Base-by-base conservation (phyloP, 345 rosid genomes). In the Anastatica hierochuntica region DNA sequence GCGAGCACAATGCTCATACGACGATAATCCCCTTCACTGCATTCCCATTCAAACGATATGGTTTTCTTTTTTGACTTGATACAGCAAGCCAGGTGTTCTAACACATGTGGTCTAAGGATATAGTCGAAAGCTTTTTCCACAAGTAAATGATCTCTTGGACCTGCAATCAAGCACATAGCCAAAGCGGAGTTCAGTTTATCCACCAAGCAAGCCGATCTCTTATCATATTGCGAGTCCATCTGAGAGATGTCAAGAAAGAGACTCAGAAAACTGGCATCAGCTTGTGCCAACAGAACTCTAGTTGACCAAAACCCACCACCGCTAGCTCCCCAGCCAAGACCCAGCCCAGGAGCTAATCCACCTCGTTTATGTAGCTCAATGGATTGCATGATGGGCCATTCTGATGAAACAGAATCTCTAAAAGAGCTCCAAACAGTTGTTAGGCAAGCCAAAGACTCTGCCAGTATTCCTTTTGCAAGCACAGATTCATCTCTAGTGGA, bases 221-320 rank as follows among this genome's bases (percentile, higher is more conserved):
- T 73, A 52, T 58, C 70, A 10, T 53, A 36, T 30, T 62, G 60
- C 16, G 53, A 33, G 14, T 67, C 61, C 36, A 33, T 37, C 30
- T 60, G 79, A 52, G 82, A 54, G 52, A 74, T 69, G 21, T 72
- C 76, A 41, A 84, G 79, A 75, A 82, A 71, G 56, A 64, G 61
- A 58, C 73, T 67, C 27, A 81, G 62, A 48, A 90, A 69, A 30
- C 44, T 26, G 5, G 85, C 79, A 54, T 87, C 98, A 47, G 70
- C 78, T 72, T 90, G 95, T 31, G 80, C 79, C 70, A 80, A 70
- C 50, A 87, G 65, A 74, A 74, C 65, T 69, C 60, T 58, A 27
- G 46, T 34, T 29, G 98, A 86, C 96, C 95, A 90, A 72, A 80
- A 79, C 55, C 96, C 98, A 60, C 98, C 96, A 49, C 78, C 81